A percentile compares a stretch with the other conserved stretches of the same genome.
Conservation (phyloP, 192 early-diverging fungal species). For the Coemansia brasiliensis region DNA sequence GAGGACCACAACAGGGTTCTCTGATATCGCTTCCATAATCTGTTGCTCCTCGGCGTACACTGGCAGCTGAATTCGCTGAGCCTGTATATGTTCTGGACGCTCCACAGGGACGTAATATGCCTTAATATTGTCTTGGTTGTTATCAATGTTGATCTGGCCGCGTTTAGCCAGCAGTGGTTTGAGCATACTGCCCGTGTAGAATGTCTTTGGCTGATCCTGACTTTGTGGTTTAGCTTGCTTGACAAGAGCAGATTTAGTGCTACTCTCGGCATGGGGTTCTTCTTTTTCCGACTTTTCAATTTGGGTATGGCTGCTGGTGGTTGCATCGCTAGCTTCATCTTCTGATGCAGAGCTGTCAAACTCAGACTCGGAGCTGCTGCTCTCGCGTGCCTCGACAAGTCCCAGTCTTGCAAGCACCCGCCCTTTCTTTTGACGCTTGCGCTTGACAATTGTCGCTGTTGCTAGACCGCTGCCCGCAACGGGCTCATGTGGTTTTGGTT, state of each 20-base stretch:
- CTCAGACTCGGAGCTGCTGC: slow-evolving; percentile 49
- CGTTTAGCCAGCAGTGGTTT: slow-evolving; percentile 29
- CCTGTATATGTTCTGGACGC: slow-evolving; percentile 72
- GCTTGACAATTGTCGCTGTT: slow-evolving; percentile 43
- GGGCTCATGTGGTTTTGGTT: slow-evolving; percentile 17
- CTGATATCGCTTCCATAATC: slow-evolving; percentile 94
- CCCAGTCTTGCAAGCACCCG: slow-evolving; percentile 45
- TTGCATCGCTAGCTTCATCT: slow-evolving; percentile 8
- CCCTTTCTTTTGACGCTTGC: slow-evolving; percentile 57
- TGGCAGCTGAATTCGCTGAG: slow-evolving; percentile 78
- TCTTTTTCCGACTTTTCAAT: slow-evolving; percentile 17
- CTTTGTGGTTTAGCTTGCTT: background rate
- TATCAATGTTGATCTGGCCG: slow-evolving; percentile 4
- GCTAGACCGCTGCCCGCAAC: slow-evolving; percentile 42
- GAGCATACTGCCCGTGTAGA: slow-evolving; percentile 43
- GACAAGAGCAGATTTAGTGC: background rate
- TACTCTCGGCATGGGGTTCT: background rate
- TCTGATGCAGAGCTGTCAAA: slow-evolving; percentile 76
- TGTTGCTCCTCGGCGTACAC: slow-evolving; percentile 93
- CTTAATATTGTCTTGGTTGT: background rate
- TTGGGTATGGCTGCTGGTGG: slow-evolving; percentile 2
- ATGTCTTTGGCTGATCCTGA: slow-evolving; percentile 11
- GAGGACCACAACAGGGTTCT: slow-evolving; percentile 86
- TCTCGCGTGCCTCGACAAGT: slow-evolving; percentile 14
- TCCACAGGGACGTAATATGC: slow-evolving; percentile 76